Percentiles rank a stretch among this genome's conserved stretches.
phyloP scores from a whole-genome alignment of 352 stramenopile genomes.

The Globisporangium iwayamae region DNA sequence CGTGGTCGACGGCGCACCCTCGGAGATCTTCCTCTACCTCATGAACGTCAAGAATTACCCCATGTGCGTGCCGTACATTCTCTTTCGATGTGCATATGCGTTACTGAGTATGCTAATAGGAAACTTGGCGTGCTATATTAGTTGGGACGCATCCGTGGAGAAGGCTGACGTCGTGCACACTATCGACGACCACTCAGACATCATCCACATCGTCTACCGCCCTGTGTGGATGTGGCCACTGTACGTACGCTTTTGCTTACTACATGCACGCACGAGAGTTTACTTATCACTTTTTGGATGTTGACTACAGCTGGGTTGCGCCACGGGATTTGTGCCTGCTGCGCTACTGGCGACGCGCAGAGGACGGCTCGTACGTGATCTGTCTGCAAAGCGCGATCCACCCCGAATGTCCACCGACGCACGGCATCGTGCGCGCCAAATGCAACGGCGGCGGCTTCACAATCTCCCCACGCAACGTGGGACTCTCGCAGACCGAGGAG shows the following conservation, averaged over 20 bases:
- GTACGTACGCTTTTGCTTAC: slow-evolving; percentile 24
- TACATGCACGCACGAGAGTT: not conserved
- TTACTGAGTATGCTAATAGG: not conserved
- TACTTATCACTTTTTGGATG: not conserved
- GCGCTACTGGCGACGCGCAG: slow-evolving; percentile 65
- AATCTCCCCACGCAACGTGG: slow-evolving; percentile 39
- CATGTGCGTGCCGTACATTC: slow-evolving; percentile 19
- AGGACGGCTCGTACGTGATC: slow-evolving; percentile 75
- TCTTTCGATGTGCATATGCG: not conserved
- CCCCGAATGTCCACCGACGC: slow-evolving; percentile 61
- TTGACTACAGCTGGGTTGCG: slow-evolving; percentile 45
- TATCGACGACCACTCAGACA: slow-evolving; percentile 77
- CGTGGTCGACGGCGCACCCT: slow-evolving; percentile 57
- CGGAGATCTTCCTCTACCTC: slow-evolving; percentile 71
- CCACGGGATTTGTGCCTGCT: slow-evolving; percentile 64
- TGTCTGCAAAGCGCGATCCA: slow-evolving; percentile 75
- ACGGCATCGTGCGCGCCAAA: slow-evolving; percentile 54
- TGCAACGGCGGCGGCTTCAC: slow-evolving; percentile 65
- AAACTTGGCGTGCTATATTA: not conserved
- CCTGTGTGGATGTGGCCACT: slow-evolving; percentile 79
- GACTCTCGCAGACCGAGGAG: slow-evolving; percentile 28
- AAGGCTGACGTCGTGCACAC: slow-evolving; percentile 63
- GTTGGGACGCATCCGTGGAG: slow-evolving; percentile 69
- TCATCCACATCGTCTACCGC: slow-evolving; percentile 70
- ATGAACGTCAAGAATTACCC: slow-evolving; percentile 71